These are phyloP conservation scores for Betula pendula DNA, from an alignment of 306 rosid species.

Conservation along the genomic window DNA sequence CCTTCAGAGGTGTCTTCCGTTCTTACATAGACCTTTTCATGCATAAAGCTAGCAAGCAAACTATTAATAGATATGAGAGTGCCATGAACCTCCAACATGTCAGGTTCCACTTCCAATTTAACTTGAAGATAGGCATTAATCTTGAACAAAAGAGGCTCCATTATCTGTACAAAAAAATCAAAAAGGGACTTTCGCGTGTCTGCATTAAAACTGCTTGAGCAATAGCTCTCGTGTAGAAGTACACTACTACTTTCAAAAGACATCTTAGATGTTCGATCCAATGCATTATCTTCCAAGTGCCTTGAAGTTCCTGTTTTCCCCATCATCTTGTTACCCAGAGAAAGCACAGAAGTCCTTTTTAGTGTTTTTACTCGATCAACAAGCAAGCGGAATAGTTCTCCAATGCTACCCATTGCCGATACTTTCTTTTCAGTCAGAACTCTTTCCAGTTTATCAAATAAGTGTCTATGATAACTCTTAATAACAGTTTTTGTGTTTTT, in stretches of 20 bases:
- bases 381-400: constrained; percentile 61
- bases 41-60: constrained; percentile 69
- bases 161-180: constrained; percentile 64
- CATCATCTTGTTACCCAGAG: constrained; percentile 37
- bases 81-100: constrained; percentile 45
- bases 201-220: constrained; percentile 39
- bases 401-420: constrained; percentile 61
- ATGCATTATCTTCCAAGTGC: constrained; percentile 29
- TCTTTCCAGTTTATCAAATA: constrained; percentile 61
- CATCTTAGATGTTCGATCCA: constrained; percentile 20
- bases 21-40: constrained; percentile 75
- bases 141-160: constrained; percentile 78
- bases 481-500: constrained; percentile 47
- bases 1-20: constrained; percentile 78
- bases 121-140: constrained; percentile 34
- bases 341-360: constrained; percentile 44
- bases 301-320: constrained; percentile 33
- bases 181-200: constrained; percentile 64
- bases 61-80: constrained; percentile 59
- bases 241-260: constrained; percentile 21
- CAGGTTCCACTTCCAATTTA: constrained; percentile 35
- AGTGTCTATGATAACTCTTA: constrained; percentile 80
- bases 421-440: constrained; percentile 52
- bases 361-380: constrained; percentile 52
- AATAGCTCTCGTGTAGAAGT: constrained; percentile 25